phyloP scores from a whole-genome alignment of 169 alveolate species.

The Plasmodium vivax region DNA sequence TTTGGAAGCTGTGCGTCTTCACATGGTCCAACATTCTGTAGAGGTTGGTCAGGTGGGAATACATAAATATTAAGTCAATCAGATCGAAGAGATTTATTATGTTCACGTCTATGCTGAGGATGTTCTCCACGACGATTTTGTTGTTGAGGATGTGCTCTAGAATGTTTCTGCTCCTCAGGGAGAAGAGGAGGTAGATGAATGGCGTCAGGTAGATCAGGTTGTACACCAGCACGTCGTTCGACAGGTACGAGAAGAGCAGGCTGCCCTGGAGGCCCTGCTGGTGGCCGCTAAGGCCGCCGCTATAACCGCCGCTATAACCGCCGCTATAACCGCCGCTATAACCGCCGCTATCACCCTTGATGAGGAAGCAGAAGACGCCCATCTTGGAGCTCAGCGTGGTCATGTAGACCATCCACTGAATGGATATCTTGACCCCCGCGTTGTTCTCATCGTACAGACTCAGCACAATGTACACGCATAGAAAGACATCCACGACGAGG shows the following conservation, averaged over 20 bases:
- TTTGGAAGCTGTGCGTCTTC: constrained; percentile 4
- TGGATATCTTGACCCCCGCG: constrained; percentile 62
- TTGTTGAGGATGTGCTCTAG: constrained; percentile 51
- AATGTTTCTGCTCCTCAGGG: constrained; percentile 62
- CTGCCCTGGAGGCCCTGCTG: background rate
- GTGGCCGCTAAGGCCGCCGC: too few species aligned
- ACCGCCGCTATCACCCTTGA: background rate
- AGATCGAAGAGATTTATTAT: constrained; percentile 64
- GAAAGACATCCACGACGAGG: constrained; percentile 12
- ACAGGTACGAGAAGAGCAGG: constrained; percentile 20
- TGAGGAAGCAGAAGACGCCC: constrained; percentile 27
- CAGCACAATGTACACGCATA: constrained; percentile 44
- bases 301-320: too few species aligned
- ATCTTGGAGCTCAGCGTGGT: constrained; percentile 35
- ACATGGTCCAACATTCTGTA: constrained; percentile 15
- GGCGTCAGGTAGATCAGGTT: constrained; percentile 59
- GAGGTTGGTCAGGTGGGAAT: constrained; percentile 40
- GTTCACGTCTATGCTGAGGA: constrained; percentile 50
- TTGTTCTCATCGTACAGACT: constrained; percentile 49
- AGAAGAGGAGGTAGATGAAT: constrained; percentile 47
- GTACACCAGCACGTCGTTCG: constrained; percentile 42
- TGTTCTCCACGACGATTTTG: constrained; percentile 42
- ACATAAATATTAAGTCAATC: constrained; percentile 49
- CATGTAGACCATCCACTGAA: constrained; percentile 70
- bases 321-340: background rate